phyloP scores from a whole-genome alignment of 2,329 filamentous ascomycete genomes.

The Aspergillus sp. region DNA sequence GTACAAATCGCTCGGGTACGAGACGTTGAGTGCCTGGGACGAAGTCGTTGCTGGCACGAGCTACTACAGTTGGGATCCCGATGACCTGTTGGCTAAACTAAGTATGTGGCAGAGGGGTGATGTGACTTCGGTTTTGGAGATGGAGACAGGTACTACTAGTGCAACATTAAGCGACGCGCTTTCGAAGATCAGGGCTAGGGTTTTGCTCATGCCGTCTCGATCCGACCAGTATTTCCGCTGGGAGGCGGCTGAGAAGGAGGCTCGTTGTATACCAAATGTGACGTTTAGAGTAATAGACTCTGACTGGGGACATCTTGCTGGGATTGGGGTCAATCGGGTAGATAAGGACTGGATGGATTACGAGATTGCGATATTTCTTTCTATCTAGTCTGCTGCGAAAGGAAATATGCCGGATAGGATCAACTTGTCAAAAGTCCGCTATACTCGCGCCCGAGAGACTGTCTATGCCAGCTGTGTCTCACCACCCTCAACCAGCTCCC shows the following conservation, averaged over 20 bases:
- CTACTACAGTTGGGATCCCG: constrained; percentile 49
- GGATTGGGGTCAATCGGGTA: not conserved
- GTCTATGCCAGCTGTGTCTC: too few relatives aligned
- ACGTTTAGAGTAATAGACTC: not conserved
- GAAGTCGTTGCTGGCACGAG: constrained; percentile 34
- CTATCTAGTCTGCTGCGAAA: too few relatives aligned
- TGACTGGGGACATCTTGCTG: not conserved
- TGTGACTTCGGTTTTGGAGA: constrained; percentile 22
- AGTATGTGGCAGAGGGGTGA: constrained; percentile 53
- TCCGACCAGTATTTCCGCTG: constrained; percentile 45
- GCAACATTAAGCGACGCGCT: constrained; percentile 2
- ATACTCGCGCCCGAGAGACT: too few relatives aligned
- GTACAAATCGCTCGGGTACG: constrained; percentile 44
- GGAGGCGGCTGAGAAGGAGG: constrained; percentile 32
- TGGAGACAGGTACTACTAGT: too few relatives aligned
- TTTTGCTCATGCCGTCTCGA: constrained; percentile 42
- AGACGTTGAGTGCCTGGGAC: constrained; percentile 45
- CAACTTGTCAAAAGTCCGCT: too few relatives aligned
- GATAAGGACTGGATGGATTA: constrained; percentile 2
- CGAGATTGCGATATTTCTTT: not conserved
- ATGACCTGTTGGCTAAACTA: constrained; percentile 49
- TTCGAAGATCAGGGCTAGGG: constrained; percentile 29
- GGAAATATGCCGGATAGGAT: too few relatives aligned
- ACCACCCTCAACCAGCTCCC: not conserved
- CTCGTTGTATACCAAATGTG: not conserved